A percentile compares a stretch with the other conserved stretches of the same genome.
These are phyloP conservation scores for Rosellinia necatrix DNA, from an alignment of 2,329 filamentous ascomycete genomes.

Conservation along the genomic window DNA sequence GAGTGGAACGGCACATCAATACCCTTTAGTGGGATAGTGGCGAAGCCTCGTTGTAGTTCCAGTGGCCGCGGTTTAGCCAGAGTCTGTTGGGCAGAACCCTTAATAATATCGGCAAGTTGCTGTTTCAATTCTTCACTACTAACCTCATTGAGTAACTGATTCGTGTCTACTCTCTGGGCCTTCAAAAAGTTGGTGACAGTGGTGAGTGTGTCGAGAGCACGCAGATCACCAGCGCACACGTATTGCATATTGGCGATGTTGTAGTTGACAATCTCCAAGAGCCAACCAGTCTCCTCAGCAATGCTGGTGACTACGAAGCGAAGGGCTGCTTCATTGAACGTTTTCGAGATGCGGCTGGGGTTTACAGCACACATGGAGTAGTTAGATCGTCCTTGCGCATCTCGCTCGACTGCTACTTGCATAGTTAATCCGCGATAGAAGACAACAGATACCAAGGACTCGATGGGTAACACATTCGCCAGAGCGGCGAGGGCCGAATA, in stretches of 20 bases:
- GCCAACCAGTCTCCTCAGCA: slow-evolving; percentile 89
- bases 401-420: slow-evolving; percentile 98
- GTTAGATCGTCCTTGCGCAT: slow-evolving; percentile 89
- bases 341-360: slow-evolving; percentile 96
- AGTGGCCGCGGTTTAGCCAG: slow-evolving; percentile 86
- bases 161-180: slow-evolving; percentile 95
- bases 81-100: slow-evolving; percentile 83
- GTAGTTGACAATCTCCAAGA: slow-evolving; percentile 98
- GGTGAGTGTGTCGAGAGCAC: slow-evolving; percentile 72
- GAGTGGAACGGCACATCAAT: slow-evolving; percentile 99
- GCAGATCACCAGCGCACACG: slow-evolving; percentile 71
- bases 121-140: slow-evolving; percentile 89
- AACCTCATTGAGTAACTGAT: slow-evolving; percentile 83
- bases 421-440: slow-evolving; percentile 99
- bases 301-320: slow-evolving; percentile 98
- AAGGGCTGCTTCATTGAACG: slow-evolving; percentile 95
- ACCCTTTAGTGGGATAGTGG: slow-evolving; percentile 93
- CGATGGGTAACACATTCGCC: slow-evolving; percentile 99
- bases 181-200: slow-evolving; percentile 95
- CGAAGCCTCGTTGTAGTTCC: slow-evolving; percentile 91
- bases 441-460: slow-evolving; percentile 95
- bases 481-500: slow-evolving; percentile 96
- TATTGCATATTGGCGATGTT: slow-evolving; percentile 77
- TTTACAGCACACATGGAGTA: slow-evolving; percentile 99
- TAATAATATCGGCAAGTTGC: slow-evolving; percentile 89